A percentile compares a stretch with the other conserved stretches of the same genome.
These are phyloP conservation scores for Solanum rostratum DNA, from an alignment of 257 asterid genomes.

Conservation along the genomic window DNA sequence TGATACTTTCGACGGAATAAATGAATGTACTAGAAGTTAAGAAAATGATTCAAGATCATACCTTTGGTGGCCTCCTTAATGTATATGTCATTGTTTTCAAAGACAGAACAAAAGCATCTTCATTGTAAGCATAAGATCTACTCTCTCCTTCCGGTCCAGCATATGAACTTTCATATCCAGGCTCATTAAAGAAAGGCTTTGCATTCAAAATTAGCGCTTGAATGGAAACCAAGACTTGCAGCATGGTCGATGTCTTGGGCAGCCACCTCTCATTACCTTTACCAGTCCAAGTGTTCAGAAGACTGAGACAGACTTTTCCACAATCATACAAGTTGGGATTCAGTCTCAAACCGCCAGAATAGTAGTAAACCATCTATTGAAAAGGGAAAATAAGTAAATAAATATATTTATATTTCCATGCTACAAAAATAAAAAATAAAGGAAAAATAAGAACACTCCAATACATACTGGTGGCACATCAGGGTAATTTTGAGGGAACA, in stretches of 20 bases:
- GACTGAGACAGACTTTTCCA: constrained; percentile 55
- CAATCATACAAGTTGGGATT: constrained; percentile 51
- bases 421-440: neutral
- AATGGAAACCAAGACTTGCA: constrained; percentile 45
- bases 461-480: constrained; percentile 35
- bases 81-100: constrained; percentile 45
- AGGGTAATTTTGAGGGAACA: constrained; percentile 39
- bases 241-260: constrained; percentile 43
- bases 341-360: constrained; percentile 44
- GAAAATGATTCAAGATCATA: constrained; percentile 1
- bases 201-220: constrained; percentile 42
- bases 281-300: constrained; percentile 50
- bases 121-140: constrained; percentile 25
- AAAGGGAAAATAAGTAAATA: neutral
- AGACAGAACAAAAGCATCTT: constrained; percentile 25
- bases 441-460: neutral
- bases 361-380: constrained; percentile 37
- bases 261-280: constrained; percentile 36
- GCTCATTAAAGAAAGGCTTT: constrained; percentile 45
- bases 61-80: constrained; percentile 46
- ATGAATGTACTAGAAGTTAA: neutral
- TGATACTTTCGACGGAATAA: neutral
- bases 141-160: constrained; percentile 24
- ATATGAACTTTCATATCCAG: constrained; percentile 25
- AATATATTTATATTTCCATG: neutral